These are phyloP conservation scores for Williopsis jadinii DNA, from an alignment of 1,139 yeast genomes.

Conservation along the genomic window DNA sequence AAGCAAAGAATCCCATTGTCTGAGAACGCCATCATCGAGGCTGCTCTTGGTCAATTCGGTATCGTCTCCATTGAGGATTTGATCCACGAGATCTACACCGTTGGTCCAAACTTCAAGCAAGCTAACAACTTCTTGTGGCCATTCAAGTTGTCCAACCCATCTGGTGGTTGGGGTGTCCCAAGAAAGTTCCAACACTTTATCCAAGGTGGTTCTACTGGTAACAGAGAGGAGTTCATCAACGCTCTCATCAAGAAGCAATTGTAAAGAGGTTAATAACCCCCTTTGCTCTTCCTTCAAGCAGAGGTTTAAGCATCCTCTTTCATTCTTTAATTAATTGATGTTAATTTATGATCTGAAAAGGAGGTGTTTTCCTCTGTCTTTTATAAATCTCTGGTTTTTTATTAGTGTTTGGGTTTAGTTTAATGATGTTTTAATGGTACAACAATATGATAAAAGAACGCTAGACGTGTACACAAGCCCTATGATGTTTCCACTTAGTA, in stretches of 20 bases:
- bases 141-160: conserved; percentile 98
- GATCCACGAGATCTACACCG: conserved; percentile 98
- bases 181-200: conserved; percentile 99
- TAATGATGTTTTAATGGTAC: neutral
- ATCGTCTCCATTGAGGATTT: conserved; percentile 94
- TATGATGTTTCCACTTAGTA: too few species aligned
- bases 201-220: conserved; percentile 99
- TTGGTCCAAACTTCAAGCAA: conserved; percentile 99
- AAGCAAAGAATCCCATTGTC: conserved; percentile 95
- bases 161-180: conserved; percentile 99
- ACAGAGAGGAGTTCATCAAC: conserved; percentile 99
- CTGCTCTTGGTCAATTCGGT: conserved; percentile 92
- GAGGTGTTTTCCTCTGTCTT: neutral
- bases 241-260: conserved; percentile 76
- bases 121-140: conserved; percentile 99
- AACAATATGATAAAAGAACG: neutral
- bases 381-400: conserved; percentile 1
- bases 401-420: neutral
- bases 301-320: conserved; percentile 1
- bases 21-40: conserved; percentile 94
- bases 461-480: too few species aligned
- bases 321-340: too few species aligned
- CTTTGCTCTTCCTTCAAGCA: too few species aligned
- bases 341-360: neutral
- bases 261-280: conserved; percentile 10